Base-by-base conservation (phyloP, 2,329 filamentous ascomycete species). In the Calonectria montana region DNA sequence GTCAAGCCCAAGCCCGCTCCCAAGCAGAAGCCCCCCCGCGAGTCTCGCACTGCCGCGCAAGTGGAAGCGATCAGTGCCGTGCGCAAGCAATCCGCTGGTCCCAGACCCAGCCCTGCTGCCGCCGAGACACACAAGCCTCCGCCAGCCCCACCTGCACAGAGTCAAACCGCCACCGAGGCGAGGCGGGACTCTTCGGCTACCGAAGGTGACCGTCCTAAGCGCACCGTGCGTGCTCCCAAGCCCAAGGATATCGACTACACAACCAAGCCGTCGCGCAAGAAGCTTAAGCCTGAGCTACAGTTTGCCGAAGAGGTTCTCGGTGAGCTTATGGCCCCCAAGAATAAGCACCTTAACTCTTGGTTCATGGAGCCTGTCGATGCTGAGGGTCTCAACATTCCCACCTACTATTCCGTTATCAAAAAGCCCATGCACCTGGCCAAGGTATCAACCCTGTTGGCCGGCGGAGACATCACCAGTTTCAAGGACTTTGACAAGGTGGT, bases 361-460 rank as follows among this genome's bases (percentile, higher is more conserved):
- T 99, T 99, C 85, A 86, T 94, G 78, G 86, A 90, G 9, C 94
- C 97, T 0, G 97, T 99, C 23, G 97, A 99, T 81, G 95, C 97
- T 0, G 96, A 98, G 41, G 96, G 96, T 0, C 87, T 98, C 66
- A 95, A 96, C 81, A 98, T 98, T 71, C 97, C 97, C 0, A 93
- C 93, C 27, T 99, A 99, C 82, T 94, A 97, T 82, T 95, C 93
- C 79, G 88, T 98, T 73, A 95, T 99, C 85, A 98, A 98, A 87
- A 95, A 96, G 81, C 97, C 97, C 0, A 99, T 98, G 96, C 96
- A 99, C 82, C 87, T 98, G 62, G 88, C 89, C 18, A 98, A 94
- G n/a, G 93, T 98, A 80, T 88, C 90, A 41, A 88, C 88, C 48
- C 97, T 97, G 83, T 88, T 98, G 47, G 91, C 93, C 76, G 87